phyloP scores from a whole-genome alignment of 148 eudicot genomes.

The Rheum nobile region DNA sequence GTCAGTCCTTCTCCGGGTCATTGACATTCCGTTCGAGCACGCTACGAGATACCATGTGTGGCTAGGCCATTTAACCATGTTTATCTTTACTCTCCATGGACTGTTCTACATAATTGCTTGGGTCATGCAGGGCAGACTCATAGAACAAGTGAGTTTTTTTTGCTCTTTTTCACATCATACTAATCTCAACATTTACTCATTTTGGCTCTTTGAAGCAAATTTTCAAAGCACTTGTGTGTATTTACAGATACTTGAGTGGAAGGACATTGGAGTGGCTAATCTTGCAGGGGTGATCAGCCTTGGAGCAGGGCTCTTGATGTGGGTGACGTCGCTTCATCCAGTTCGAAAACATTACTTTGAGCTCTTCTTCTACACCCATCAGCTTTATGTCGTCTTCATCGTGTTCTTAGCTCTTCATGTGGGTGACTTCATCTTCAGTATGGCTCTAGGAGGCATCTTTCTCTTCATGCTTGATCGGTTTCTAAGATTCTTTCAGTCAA shows the following conservation, averaged over 20 bases:
- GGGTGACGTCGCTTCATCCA: constrained; percentile 37
- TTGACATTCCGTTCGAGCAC: constrained; percentile 79
- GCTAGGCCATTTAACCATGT: constrained; percentile 37
- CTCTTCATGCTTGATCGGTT: constrained; percentile 53
- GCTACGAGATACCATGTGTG: constrained; percentile 62
- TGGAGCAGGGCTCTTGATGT: constrained; percentile 28
- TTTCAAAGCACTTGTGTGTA: neutral
- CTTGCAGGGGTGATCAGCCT: constrained; percentile 42
- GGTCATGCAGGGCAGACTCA: constrained; percentile 13
- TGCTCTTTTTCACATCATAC: neutral
- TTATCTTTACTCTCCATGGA: constrained; percentile 38
- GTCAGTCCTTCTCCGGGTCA: constrained; percentile 59
- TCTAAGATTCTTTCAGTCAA: constrained; percentile 45
- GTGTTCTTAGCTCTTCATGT: constrained; percentile 40
- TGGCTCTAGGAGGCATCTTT: constrained; percentile 54
- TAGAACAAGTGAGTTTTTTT: constrained; percentile 1
- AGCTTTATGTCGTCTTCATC: constrained; percentile 44
- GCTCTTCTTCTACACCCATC: constrained; percentile 43
- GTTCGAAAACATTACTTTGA: constrained; percentile 38
- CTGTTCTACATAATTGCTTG: constrained; percentile 22
- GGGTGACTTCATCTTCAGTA: constrained; percentile 35
- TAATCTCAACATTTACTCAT: neutral
- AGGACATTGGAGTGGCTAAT: constrained; percentile 22
- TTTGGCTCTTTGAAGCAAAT: neutral
- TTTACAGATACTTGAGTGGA: constrained; percentile 42